phyloP scores from a whole-genome alignment of 2,329 filamentous ascomycete species.

The Fonsecaea multimorphosa region DNA sequence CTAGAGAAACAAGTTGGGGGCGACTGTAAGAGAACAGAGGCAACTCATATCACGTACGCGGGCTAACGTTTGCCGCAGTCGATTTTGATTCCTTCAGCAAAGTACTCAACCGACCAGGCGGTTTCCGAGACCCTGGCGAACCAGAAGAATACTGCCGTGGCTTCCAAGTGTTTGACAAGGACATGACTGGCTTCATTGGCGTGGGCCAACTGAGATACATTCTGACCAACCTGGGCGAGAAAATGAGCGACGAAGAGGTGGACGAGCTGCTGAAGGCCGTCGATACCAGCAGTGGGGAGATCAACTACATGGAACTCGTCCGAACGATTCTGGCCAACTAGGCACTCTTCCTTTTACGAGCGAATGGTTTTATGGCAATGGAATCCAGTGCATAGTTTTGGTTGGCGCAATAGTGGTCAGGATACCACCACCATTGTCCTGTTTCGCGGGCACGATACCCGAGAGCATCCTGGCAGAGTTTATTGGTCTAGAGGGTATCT shows the following conservation, averaged over 20 bases:
- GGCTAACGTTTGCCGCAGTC: constrained; percentile 62
- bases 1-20: constrained; percentile 86
- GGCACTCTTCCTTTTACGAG: constrained; percentile 8
- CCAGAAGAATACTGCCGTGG: constrained; percentile 98
- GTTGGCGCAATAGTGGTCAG: constrained; percentile 19
- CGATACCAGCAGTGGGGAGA: constrained; percentile 92
- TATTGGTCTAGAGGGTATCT: constrained; percentile 23
- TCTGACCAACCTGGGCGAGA: constrained; percentile 96
- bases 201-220: constrained; percentile 98
- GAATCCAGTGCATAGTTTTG: constrained; percentile 18
- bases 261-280: constrained; percentile 98
- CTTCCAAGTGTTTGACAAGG: constrained; percentile 99
- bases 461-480: constrained; percentile 9
- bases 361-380: constrained; percentile 31
- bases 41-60: not conserved
- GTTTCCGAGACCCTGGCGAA: constrained; percentile 97
- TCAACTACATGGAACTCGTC: constrained; percentile 90
- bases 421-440: not conserved
- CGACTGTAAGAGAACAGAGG: constrained; percentile 72
- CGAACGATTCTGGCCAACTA: constrained; percentile 85
- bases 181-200: constrained; percentile 96
- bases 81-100: constrained; percentile 98
- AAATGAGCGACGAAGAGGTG: constrained; percentile 98
- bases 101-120: constrained; percentile 94
- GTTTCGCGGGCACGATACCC: not conserved